Conservation (phyloP, 2,329 filamentous ascomycete species). For the Beauveria bassiana region DNA sequence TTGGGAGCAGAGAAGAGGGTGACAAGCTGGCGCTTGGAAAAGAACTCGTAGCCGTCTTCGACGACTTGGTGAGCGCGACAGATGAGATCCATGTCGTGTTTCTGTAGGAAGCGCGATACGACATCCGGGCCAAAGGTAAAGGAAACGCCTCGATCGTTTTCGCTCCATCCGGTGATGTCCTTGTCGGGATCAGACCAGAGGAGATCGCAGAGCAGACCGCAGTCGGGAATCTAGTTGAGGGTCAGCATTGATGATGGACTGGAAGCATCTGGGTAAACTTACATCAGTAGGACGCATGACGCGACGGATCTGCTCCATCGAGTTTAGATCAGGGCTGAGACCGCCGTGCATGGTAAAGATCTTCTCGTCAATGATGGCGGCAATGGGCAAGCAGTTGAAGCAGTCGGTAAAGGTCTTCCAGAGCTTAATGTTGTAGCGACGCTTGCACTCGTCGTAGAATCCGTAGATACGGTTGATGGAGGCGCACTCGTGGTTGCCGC, state of each 20-base stretch:
- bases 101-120: conserved; percentile 93
- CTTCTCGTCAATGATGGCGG: conserved; percentile 98
- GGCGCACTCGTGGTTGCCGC: conserved; percentile 98
- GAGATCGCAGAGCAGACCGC: conserved; percentile 92
- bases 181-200: conserved; percentile 99
- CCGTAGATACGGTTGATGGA: conserved; percentile 99
- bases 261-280: conserved; percentile 37
- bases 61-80: conserved; percentile 98
- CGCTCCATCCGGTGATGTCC: conserved; percentile 98
- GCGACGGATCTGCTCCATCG: conserved; percentile 98
- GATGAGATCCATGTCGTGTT: conserved; percentile 99
- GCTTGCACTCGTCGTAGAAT: conserved; percentile 99
- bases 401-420: conserved; percentile 99
- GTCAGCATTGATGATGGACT: conserved; percentile 11
- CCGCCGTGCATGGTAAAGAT: conserved; percentile 99
- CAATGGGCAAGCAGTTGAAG: conserved; percentile 98
- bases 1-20: conserved; percentile 97
- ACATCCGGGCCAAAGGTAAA: conserved; percentile 98
- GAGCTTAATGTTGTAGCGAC: conserved; percentile 97
- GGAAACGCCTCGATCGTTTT: conserved; percentile 96
- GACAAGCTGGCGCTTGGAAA: conserved; percentile 95
- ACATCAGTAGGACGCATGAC: conserved; percentile 99
- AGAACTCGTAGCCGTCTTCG: conserved; percentile 99
- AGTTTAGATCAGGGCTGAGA: conserved; percentile 93
- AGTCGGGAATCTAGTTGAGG: conserved; percentile 80